These are phyloP conservation scores for Cynara cardunculus DNA, from an alignment of 129 eudicot species.

Conservation along the genomic window DNA sequence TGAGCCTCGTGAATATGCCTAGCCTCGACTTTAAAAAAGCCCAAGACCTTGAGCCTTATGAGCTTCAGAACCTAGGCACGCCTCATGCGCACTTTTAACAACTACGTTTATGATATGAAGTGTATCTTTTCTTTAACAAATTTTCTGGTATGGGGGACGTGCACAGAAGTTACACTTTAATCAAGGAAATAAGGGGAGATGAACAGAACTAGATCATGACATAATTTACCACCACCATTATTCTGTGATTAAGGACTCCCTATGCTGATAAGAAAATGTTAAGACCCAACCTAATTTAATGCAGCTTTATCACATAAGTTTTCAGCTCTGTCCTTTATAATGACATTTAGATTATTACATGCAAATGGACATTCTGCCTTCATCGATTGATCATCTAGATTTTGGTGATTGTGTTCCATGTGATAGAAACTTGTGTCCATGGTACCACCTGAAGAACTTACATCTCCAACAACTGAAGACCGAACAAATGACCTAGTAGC, in stretches of 20 bases:
- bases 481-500: neutral
- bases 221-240: neutral
- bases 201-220: neutral
- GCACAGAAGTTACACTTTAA: neutral
- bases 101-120: neutral
- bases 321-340: neutral
- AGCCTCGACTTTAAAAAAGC: too few species aligned
- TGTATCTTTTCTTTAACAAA: neutral
- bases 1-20: too few species aligned
- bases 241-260: neutral
- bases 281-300: neutral
- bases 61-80: too few species aligned
- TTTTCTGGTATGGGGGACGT: too few species aligned
- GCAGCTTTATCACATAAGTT: neutral
- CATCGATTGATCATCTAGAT: neutral
- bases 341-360: neutral
- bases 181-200: neutral
- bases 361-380: neutral
- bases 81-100: too few species aligned
- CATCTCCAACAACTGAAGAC: slow-evolving; percentile 10
- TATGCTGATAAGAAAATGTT: neutral
- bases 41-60: too few species aligned
- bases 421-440: slow-evolving; percentile 5
- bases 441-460: slow-evolving; percentile 1
- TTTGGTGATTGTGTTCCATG: neutral